A percentile compares a stretch with the other conserved stretches of the same genome.
phyloP scores from a whole-genome alignment of 2,329 filamentous ascomycete species.

The Grosmannia clavigera region DNA sequence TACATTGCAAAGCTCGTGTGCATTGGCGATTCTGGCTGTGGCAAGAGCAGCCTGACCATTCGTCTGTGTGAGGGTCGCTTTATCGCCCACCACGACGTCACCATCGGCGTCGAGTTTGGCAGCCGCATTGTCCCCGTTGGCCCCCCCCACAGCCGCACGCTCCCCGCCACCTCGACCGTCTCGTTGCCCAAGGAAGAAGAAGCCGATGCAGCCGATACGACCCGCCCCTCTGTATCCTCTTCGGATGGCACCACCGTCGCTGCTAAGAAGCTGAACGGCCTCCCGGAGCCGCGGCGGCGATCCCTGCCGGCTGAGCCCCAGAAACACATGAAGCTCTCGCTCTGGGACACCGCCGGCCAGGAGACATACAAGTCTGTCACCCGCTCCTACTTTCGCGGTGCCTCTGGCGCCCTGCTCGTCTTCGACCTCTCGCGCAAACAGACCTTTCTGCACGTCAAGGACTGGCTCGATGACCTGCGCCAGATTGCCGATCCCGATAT shows the following conservation, averaged over 20 bases:
- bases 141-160: slow-evolving; percentile 51
- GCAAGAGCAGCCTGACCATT: slow-evolving; percentile 89
- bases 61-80: slow-evolving; percentile 95
- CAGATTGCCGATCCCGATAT: slow-evolving; percentile 95
- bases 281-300: slow-evolving; percentile 35
- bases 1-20: slow-evolving; percentile 98
- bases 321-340: slow-evolving; percentile 80
- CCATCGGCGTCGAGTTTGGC: slow-evolving; percentile 93
- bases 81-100: slow-evolving; percentile 88
- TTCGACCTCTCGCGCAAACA: slow-evolving; percentile 83
- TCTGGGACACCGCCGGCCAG: slow-evolving; percentile 95
- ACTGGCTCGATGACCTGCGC: slow-evolving; percentile 87
- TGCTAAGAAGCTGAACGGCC: slow-evolving; percentile 20
- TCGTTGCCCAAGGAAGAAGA: too few relatives aligned
- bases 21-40: slow-evolving; percentile 91
- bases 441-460: slow-evolving; percentile 79
- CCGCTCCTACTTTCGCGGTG: slow-evolving; percentile 81
- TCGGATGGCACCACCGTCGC: slow-evolving; percentile 8
- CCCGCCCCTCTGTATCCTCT: slow-evolving; percentile 11
- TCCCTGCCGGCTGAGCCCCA: slow-evolving; percentile 25
- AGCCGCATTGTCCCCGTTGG: slow-evolving; percentile 86
- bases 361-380: slow-evolving; percentile 97
- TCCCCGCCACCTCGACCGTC: slow-evolving; percentile 1
- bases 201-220: not conserved
- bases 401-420: slow-evolving; percentile 62